Evolutionary conservation across 2,329 filamentous ascomycete genomes (phyloP).

Genomic region (Periglandula ipomoeae): DNA sequence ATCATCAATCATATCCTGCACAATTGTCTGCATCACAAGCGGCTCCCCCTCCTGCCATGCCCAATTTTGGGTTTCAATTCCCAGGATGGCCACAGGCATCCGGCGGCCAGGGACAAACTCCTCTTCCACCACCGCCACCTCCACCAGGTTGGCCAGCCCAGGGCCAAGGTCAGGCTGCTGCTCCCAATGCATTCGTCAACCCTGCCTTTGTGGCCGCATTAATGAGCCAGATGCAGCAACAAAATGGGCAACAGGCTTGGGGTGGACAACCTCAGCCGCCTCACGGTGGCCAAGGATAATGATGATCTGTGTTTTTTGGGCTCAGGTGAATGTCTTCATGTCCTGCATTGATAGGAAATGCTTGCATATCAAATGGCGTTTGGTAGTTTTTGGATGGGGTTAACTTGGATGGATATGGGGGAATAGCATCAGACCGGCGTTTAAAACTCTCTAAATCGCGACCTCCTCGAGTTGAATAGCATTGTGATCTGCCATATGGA

Average conservation of each 20-base stretch:
- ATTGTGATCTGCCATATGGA: no score
- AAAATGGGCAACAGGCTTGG: conserved; percentile 19
- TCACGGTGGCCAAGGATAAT: conserved; percentile 18
- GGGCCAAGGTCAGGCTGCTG: conserved; percentile 19
- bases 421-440: neutral
- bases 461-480: neutral
- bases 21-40: conserved; percentile 12
- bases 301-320: conserved; percentile 7
- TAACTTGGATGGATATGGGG: no score
- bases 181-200: conserved; percentile 42
- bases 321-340: neutral
- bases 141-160: conserved; percentile 21
- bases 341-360: neutral
- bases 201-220: conserved; percentile 46
- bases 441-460: neutral
- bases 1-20: conserved; percentile 17
- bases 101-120: conserved; percentile 13
- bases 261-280: conserved; percentile 19
- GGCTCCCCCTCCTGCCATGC: conserved; percentile 14
- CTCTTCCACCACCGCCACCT: conserved; percentile 30
- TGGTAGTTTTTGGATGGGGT: no score
- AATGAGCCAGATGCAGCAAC: conserved; percentile 34
- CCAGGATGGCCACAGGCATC: conserved; percentile 31
- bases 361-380: neutral
- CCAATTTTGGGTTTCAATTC: conserved; percentile 35